Base-by-base conservation (phyloP, 176 grass and related monocot species). In the Poa pratensis region DNA sequence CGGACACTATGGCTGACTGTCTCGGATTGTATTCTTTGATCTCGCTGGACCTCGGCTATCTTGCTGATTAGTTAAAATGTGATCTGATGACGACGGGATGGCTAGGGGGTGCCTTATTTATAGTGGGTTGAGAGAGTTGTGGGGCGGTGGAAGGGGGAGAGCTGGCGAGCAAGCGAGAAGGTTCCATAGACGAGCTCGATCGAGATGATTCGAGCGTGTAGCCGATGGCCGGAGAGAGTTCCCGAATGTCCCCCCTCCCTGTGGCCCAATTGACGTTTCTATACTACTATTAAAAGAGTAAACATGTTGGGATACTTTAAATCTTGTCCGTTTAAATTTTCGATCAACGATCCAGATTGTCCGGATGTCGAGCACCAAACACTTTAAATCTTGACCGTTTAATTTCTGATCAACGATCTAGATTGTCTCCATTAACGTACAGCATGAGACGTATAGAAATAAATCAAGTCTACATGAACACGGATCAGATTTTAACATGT, bases 201-300 rank as follows among this genome's bases (percentile, higher is more conserved):
- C 75, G 48, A 42, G 89, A 87, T 68, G 28, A 0, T 85, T 88
- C 86, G 49, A 59, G 89, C n/a, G 51, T 24, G 35, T 86, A 34
- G 6, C 4, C 13, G 81, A 62, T 27, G 72, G 82, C 82, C 67
- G 60, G 85, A 85, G 88, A 90, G 64, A 46, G 22, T 19, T 91
- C 90, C 11, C 34, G 82, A 88, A 85, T 71, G 50, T 49, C 15
- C 34, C 62, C 6, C 6, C 7, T 35, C 64, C 7, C 30, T 19
- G 7, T 64, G 15, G 28, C 27, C 62, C 62, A 34, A 9, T 34
- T 3, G 26, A 63, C 13, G 62, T 65, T 65, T 16, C n/a, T n/a
- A n/a, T n/a, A n/a, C n/a, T n/a, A n/a, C n/a, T n/a, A n/a, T n/a
- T n/a, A n/a, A n/a, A n/a, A n/a, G n/a, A n/a, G n/a, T n/a, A n/a